These are phyloP conservation scores for Neofusicoccum umdonicola DNA, from an alignment of 2,329 filamentous ascomycete species.

Conservation along the genomic window DNA sequence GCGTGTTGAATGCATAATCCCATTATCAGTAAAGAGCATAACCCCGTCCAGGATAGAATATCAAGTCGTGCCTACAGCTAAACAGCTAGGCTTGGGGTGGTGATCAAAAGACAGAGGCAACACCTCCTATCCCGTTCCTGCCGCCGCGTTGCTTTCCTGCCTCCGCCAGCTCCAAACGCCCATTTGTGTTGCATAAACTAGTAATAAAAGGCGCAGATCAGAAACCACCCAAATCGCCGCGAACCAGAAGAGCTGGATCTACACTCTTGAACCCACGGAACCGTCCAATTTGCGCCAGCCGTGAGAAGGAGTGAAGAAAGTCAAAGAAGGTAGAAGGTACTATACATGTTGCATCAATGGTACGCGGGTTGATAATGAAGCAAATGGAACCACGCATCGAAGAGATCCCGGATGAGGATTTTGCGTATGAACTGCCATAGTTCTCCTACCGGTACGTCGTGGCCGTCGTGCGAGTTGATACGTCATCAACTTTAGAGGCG, in stretches of 20 bases:
- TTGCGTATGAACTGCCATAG: not conserved
- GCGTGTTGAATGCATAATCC: conserved; percentile 1
- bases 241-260: conserved; percentile 8
- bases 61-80: not conserved
- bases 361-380: not conserved
- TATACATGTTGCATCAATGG: conserved; percentile 12
- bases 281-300: conserved; percentile 13
- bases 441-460: not conserved
- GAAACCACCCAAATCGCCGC: not conserved
- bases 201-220: not conserved
- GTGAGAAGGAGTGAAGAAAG: conserved; percentile 11
- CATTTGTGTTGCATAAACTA: conserved; percentile 11
- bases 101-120: not conserved
- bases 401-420: not conserved
- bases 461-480: not conserved
- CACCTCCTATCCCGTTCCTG: not conserved
- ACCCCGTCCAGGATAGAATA: not conserved
- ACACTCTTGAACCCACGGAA: conserved; percentile 14
- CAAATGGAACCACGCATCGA: not conserved
- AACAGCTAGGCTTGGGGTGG: not conserved
- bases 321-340: conserved; percentile 2
- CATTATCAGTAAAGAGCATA: conserved; percentile 14
- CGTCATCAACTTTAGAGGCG: not conserved
- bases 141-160: not conserved
- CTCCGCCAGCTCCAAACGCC: conserved; percentile 14